phyloP scores from a whole-genome alignment of 2,329 filamentous ascomycete species.

The Lasiodiplodia sp. region DNA sequence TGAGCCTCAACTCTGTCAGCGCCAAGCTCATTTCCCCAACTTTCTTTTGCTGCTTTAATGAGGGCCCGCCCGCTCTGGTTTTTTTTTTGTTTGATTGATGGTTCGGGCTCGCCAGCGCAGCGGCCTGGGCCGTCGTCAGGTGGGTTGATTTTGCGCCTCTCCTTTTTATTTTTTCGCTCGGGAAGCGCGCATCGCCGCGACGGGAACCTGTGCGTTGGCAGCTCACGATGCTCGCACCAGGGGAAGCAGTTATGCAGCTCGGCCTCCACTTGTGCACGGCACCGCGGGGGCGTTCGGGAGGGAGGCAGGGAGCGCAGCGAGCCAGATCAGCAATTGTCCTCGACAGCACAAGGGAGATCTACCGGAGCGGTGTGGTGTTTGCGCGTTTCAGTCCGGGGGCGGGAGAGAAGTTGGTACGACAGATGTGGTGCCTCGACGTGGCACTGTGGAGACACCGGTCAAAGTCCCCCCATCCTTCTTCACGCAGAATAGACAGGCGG shows the following conservation, averaged over 20 bases:
- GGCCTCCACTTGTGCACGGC: slow-evolving; percentile 17
- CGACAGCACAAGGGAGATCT: slow-evolving; percentile 27
- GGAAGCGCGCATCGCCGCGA: slow-evolving; percentile 25
- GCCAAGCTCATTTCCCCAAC: slow-evolving; percentile 1
- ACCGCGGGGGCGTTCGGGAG: slow-evolving; percentile 23
- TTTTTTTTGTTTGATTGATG: slow-evolving; percentile 13
- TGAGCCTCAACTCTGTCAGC: slow-evolving; percentile 20
- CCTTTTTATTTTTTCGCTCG: slow-evolving; percentile 13
- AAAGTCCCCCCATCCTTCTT: slow-evolving; percentile 21
- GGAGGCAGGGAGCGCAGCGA: slow-evolving; percentile 16
- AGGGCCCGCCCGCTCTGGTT: neutral
- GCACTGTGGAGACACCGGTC: slow-evolving; percentile 27
- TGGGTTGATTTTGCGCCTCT: neutral
- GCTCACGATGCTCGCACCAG: slow-evolving; percentile 3
- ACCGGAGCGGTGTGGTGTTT: slow-evolving; percentile 28
- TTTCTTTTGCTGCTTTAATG: slow-evolving; percentile 18
- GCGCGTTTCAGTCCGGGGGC: slow-evolving; percentile 28
- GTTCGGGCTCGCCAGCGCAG: slow-evolving; percentile 2
- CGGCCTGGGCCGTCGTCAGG: neutral
- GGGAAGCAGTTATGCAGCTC: slow-evolving; percentile 8
- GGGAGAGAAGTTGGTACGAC: slow-evolving; percentile 14
- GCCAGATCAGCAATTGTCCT: slow-evolving; percentile 26
- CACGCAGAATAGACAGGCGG: slow-evolving; percentile 5
- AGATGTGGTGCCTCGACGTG: slow-evolving; percentile 20
- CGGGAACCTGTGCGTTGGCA: slow-evolving; percentile 28